Evolutionary conservation across 805 yeast genomes (phyloP), one percentile per base, ranked within the genome.

Genomic region (Metschnikowia dekortorum): DNA sequence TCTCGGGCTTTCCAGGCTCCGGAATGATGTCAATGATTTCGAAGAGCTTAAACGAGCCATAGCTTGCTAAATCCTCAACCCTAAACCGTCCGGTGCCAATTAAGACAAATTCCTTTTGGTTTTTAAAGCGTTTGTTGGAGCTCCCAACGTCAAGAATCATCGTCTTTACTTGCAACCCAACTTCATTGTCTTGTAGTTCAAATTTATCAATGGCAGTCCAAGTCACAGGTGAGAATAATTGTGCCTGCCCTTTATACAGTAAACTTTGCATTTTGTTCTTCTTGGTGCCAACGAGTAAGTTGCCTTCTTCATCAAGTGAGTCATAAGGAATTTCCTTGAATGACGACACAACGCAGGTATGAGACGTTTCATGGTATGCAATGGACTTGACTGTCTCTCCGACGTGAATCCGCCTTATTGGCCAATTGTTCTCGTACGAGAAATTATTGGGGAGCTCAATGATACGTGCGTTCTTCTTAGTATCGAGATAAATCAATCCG

Each of bases 11-110:
- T 0, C 85, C 90, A 0, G 92, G 92, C 61, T 89, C 96, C 0
- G 97, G 96, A 55, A 88, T 89, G 64, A 90, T 85, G 51, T 84
- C 90, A 48, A 86, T 83, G 31, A 87, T 75, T 55, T 90, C 96
- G 60, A 71, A 84, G 1, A 91, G 70, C 50, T 81, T 81, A 67
- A 89, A 86, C 1, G 84, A 73, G 0, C 99, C 99, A 59, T 82
- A 81, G 0, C 95, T 80, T 3, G 88, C 79, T 52, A 85, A 69
- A 67, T 90, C 96, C 62, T 92, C 99, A 52, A 84, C 82, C 51
- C 92, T 76, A 47, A 83, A 78, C 48, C 77, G 73, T 0, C 94
- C 86, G 2, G 91, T 80, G 1, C 97, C 98, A n/a, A 85, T 73
- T 0, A 89, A 83, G 8, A 94, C 68, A 46, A 82, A 80, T 60